Evolutionary conservation across 352 stramenopile species (phyloP).

Genomic region (Stramenopiles sp.): DNA sequence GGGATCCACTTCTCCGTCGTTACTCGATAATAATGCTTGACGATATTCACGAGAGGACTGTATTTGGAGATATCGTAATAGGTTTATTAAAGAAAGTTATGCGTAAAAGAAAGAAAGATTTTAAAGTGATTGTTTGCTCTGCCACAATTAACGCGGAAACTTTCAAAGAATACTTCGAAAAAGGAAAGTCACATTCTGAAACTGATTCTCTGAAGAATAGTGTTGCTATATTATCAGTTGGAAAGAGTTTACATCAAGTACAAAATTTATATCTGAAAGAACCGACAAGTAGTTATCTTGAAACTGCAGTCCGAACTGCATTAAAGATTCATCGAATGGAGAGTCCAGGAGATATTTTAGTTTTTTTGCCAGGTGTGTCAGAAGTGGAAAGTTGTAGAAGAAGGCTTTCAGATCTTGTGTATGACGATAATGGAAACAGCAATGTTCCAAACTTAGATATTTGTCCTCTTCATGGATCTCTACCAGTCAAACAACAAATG

Average conservation of each 20-base stretch:
- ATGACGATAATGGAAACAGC: constrained; percentile 58
- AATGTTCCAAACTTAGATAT: constrained; percentile 86
- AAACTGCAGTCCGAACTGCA: constrained; percentile 79
- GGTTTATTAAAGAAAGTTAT: constrained; percentile 40
- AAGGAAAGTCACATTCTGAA: constrained; percentile 2
- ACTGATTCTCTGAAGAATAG: constrained; percentile 20
- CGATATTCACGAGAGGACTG: constrained; percentile 83
- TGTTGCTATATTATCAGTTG: constrained; percentile 93
- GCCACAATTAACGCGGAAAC: constrained; percentile 47
- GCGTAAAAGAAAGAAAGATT: constrained; percentile 24
- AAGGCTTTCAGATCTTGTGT: constrained; percentile 71
- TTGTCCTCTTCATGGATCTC: constrained; percentile 76
- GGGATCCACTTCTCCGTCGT: constrained; percentile 51
- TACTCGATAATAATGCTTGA: constrained; percentile 68
- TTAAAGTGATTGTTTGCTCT: constrained; percentile 53
- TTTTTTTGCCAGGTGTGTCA: constrained; percentile 81
- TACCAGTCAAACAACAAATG: constrained; percentile 93
- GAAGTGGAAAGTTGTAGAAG: constrained; percentile 54
- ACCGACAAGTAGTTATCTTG: constrained; percentile 84
- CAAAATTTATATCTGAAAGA: constrained; percentile 93
- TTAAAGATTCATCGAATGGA: constrained; percentile 97
- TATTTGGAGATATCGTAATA: constrained; percentile 93
- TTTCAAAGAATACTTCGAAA: constrained; percentile 32
- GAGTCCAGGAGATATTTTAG: constrained; percentile 79
- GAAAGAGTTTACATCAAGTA: constrained; percentile 81